A percentile compares a stretch with the other conserved stretches of the same genome.
Evolutionary conservation across 768 basidiomycete genomes (phyloP).

Genomic region (Dioszegia crocea): DNA sequence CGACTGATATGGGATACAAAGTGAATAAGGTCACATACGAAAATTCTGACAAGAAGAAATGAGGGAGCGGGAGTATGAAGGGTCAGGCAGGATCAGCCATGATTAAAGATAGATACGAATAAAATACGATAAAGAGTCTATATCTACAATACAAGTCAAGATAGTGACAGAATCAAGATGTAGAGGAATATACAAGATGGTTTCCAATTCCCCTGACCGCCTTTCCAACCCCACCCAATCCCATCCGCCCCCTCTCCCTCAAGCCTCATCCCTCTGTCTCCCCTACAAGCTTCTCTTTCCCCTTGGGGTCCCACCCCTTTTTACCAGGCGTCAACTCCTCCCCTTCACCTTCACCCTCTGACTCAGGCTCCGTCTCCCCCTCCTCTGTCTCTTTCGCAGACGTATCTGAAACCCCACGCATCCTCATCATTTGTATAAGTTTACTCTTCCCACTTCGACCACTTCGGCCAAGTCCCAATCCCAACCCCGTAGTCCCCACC

Average conservation of each 20-base stretch:
- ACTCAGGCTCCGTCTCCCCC: background rate
- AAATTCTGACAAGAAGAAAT: too few relatives aligned
- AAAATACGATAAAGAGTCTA: background rate
- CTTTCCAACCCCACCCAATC: too few relatives aligned
- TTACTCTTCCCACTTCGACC: slow-evolving; percentile 21
- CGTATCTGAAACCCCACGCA: background rate
- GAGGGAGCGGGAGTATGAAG: too few relatives aligned
- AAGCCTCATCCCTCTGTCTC: background rate
- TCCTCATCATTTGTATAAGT: slow-evolving; percentile 11
- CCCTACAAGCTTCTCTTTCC: slow-evolving; percentile 7
- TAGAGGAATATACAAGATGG: too few relatives aligned
- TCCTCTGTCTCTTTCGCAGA: background rate
- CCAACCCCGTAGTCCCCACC: background rate
- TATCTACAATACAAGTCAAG: too few relatives aligned
- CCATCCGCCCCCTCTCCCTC: slow-evolving; percentile 6
- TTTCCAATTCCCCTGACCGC: too few relatives aligned
- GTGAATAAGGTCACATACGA: too few relatives aligned
- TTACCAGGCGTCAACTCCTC: slow-evolving; percentile 23
- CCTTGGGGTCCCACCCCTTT: background rate
- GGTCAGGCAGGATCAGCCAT: too few relatives aligned
- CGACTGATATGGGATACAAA: background rate
- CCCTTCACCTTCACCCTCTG: slow-evolving; percentile 9
- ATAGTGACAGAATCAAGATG: too few relatives aligned
- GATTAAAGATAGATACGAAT: too few relatives aligned
- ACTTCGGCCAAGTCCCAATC: background rate